These are phyloP conservation scores for Collariella sp. DNA, from an alignment of 495 filamentous ascomycete genomes.

Conservation along the genomic window DNA sequence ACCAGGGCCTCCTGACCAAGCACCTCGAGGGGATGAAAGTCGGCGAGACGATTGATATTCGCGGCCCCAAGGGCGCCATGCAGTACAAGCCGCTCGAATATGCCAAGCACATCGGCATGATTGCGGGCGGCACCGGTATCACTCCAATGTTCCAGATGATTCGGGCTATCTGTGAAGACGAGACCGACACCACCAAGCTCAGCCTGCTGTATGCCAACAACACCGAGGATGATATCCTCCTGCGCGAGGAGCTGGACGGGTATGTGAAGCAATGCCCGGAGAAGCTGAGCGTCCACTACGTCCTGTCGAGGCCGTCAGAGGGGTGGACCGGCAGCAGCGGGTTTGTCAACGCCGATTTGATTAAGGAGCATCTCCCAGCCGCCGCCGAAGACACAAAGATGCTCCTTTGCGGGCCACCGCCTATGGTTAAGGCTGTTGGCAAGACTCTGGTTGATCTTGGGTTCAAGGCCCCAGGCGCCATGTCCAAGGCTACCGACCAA, in stretches of 20 bases:
- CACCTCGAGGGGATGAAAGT: conserved; percentile 74
- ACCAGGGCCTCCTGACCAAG: conserved; percentile 77
- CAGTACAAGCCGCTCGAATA: conserved; percentile 77
- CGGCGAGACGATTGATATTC: conserved; percentile 66
- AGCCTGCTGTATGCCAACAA: conserved; percentile 87
- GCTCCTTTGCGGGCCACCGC: conserved; percentile 81
- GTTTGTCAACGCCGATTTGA: conserved; percentile 71
- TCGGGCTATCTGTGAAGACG: conserved; percentile 84
- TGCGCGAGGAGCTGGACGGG: conserved; percentile 70
- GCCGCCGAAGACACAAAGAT: conserved; percentile 83
- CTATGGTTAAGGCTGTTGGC: conserved; percentile 78
- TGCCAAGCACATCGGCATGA: conserved; percentile 76
- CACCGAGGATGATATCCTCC: conserved; percentile 72
- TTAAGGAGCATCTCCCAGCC: conserved; percentile 84
- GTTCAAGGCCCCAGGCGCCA: conserved; percentile 40
- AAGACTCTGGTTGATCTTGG: conserved; percentile 82
- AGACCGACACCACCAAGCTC: conserved; percentile 87
- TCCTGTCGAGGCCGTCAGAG: conserved; percentile 73
- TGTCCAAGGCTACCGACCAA: background rate
- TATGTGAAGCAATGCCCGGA: conserved; percentile 85
- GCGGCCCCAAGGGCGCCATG: conserved; percentile 67
- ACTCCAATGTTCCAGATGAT: conserved; percentile 84
- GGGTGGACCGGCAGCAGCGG: conserved; percentile 68
- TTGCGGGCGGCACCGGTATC: conserved; percentile 93
- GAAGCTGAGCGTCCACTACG: conserved; percentile 81